A percentile compares a stretch with the other conserved stretches of the same genome.
Evolutionary conservation across 176 grass and related monocot species (phyloP).

Genomic region (Poa pratensis): DNA sequence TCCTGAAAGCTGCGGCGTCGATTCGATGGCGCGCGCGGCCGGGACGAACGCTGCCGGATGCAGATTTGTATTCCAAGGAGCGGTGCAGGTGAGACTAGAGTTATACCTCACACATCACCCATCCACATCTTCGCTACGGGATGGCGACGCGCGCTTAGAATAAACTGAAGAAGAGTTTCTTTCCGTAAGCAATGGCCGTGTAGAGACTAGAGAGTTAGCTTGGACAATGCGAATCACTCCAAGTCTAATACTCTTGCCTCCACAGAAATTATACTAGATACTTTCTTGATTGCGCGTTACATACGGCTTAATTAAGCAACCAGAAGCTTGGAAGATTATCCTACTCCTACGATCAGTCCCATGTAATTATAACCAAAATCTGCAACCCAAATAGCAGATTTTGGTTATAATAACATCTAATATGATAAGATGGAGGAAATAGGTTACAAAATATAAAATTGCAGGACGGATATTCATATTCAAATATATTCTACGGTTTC

Average conservation of each 20-base stretch:
- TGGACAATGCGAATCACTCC: background rate
- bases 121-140: background rate
- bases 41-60: too few relatives aligned
- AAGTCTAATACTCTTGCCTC: background rate
- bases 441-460: too few relatives aligned
- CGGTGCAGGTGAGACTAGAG: slow-evolving; percentile 29
- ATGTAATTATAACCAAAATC: too few relatives aligned
- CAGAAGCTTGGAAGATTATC: too few relatives aligned
- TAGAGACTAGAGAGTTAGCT: background rate
- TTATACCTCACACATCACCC: background rate
- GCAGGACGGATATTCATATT: too few relatives aligned
- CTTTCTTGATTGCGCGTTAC: too few relatives aligned
- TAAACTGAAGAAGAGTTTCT: background rate
- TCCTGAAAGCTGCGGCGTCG: slow-evolving; percentile 8
- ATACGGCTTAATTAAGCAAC: too few relatives aligned
- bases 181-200: background rate
- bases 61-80: slow-evolving; percentile 29
- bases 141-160: slow-evolving; percentile 7
- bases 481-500: too few relatives aligned
- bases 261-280: background rate
- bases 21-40: slow-evolving; percentile 1
- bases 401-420: too few relatives aligned
- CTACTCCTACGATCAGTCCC: too few relatives aligned
- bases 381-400: too few relatives aligned
- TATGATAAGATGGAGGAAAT: too few relatives aligned